Evolutionary conservation across 768 basidiomycete species (phyloP).

Genomic region (Mycena latifolia): DNA sequence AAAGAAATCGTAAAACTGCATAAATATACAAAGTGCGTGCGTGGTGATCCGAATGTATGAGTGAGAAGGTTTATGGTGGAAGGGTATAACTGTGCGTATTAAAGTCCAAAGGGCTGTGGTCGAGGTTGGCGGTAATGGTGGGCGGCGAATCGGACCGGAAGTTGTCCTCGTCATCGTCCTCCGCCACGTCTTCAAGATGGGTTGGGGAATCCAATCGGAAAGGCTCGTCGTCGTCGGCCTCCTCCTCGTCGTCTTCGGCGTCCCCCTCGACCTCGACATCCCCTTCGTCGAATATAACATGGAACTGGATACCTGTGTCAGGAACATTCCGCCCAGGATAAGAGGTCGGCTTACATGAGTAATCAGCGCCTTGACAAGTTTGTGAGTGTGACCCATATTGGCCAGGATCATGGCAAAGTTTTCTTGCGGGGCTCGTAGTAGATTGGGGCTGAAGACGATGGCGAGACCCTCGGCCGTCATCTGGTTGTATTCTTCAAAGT

Average conservation of each 20-base stretch:
- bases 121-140: conserved; percentile 27
- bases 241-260: conserved; percentile 74
- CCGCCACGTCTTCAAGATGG: conserved; percentile 33
- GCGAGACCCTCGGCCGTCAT: conserved; percentile 91
- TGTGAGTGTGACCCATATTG: conserved; percentile 84
- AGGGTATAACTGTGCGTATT: conserved; percentile 24
- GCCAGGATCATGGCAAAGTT: conserved; percentile 83
- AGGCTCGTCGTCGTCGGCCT: conserved; percentile 58
- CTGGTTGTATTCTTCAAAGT: conserved; percentile 89
- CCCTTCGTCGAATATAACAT: conserved; percentile 79
- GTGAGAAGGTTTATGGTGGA: conserved; percentile 17
- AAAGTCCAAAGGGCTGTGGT: conserved; percentile 34
- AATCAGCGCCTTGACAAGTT: conserved; percentile 79
- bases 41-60: conserved; percentile 25
- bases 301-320: conserved; percentile 55
- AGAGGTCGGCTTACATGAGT: conserved; percentile 68
- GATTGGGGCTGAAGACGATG: conserved; percentile 88
- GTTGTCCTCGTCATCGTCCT: conserved; percentile 17
- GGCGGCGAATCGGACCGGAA: conserved; percentile 11
- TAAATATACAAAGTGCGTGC: conserved; percentile 33
- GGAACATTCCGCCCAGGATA: not conserved
- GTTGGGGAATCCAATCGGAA: conserved; percentile 25
- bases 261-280: conserved; percentile 79
- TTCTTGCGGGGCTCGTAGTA: conserved; percentile 82
- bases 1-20: conserved; percentile 18